Percentiles rank a stretch among this genome's conserved stretches.
Evolutionary conservation across 2,329 filamentous ascomycete genomes (phyloP).

Genomic region (Colletotrichum acutatum): DNA sequence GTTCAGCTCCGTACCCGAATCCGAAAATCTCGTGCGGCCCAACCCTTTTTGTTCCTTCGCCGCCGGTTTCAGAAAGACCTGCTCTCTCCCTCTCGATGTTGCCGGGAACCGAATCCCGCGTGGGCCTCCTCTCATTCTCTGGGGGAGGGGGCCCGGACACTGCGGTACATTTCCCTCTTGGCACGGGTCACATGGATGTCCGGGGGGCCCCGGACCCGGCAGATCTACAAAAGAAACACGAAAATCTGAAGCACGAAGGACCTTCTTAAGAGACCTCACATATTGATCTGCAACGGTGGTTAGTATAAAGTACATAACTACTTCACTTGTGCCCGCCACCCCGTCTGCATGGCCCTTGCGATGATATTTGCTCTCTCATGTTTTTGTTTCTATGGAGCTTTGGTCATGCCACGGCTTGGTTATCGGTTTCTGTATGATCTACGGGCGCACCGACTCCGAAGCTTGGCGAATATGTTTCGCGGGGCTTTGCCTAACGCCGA

Average conservation of each 20-base stretch:
- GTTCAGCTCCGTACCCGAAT: neutral
- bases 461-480: neutral
- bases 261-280: neutral
- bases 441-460: neutral
- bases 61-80: neutral
- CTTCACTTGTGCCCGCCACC: neutral
- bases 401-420: neutral
- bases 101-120: constrained; percentile 1
- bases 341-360: neutral
- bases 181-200: constrained; percentile 16
- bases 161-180: neutral
- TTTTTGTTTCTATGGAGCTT: neutral
- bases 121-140: neutral
- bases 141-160: neutral
- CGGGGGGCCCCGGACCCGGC: neutral
- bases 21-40: neutral
- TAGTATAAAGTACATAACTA: neutral
- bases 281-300: constrained; percentile 1
- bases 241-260: constrained; percentile 10
- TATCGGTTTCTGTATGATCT: neutral
- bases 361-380: neutral
- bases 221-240: neutral
- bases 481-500: neutral
- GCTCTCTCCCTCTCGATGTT: neutral
- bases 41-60: neutral